Evolutionary conservation across 164 flowering plant genomes (phyloP).

Genomic region (Berberis vulgaris): DNA sequence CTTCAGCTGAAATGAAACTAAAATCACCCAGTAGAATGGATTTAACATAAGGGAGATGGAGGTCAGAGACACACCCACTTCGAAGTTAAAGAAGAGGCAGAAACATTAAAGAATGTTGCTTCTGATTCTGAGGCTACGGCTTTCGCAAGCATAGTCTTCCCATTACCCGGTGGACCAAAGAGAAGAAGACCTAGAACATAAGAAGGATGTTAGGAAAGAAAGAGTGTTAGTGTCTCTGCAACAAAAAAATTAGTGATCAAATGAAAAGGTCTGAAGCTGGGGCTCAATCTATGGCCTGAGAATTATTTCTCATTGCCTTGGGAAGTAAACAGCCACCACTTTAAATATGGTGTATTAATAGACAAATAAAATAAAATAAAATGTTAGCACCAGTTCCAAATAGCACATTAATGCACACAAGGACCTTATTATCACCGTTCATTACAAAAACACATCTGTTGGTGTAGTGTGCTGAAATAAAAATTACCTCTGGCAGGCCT

Average conservation of each 20-base stretch:
- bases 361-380: no score
- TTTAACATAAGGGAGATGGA: neutral
- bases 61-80: conserved; percentile 73
- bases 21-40: neutral
- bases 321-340: no score
- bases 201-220: neutral
- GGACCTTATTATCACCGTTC: no score
- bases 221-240: no score
- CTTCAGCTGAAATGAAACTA: neutral
- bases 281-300: no score
- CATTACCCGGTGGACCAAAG: conserved; percentile 99
- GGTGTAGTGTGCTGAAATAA: neutral
- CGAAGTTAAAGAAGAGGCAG: conserved; percentile 95
- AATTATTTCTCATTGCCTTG: no score
- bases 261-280: no score
- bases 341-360: no score
- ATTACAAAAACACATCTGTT: neutral
- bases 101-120: conserved; percentile 94
- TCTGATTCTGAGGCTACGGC: conserved; percentile 97
- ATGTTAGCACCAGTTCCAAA: no score
- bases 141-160: conserved; percentile 99
- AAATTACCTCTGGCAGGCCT: conserved; percentile 81
- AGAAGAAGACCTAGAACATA: conserved; percentile 68
- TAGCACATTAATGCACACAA: no score
- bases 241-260: no score